Percentiles rank a stretch among this genome's conserved stretches.
Conservation (phyloP, 345 rosid genomes). For the Chamaenerion angustifolium region DNA sequence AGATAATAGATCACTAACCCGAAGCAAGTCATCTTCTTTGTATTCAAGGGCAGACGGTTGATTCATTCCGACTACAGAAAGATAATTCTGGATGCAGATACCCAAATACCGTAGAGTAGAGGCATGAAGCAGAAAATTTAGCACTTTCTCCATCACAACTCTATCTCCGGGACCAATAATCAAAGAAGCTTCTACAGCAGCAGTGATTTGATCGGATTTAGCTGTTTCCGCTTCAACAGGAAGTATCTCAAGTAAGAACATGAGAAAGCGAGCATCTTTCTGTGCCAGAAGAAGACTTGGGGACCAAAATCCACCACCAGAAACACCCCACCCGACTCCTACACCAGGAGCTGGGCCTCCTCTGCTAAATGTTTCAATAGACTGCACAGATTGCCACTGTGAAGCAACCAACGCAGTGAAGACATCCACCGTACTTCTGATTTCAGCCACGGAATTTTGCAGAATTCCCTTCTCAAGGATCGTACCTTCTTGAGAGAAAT, state of each 20-base stretch:
- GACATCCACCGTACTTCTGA: conserved; percentile 28
- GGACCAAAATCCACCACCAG: conserved; percentile 90
- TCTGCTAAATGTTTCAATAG: conserved; percentile 66
- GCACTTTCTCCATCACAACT: conserved; percentile 40
- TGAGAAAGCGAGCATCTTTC: conserved; percentile 44
- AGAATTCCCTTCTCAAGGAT: conserved; percentile 54
- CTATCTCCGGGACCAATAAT: conserved; percentile 56
- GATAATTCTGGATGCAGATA: conserved; percentile 21
- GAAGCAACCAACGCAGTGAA: conserved; percentile 36
- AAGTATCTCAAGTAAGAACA: conserved; percentile 38
- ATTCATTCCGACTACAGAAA: conserved; percentile 21
- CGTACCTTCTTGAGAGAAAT: conserved; percentile 34
- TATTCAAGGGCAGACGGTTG: conserved; percentile 29
- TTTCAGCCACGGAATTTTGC: conserved; percentile 31
- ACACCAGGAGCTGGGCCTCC: conserved; percentile 91
- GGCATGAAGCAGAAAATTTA: conserved; percentile 45
- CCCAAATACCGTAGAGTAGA: conserved; percentile 39
- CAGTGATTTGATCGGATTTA: conserved; percentile 25
- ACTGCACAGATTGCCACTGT: conserved; percentile 49
- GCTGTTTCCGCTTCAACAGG: conserved; percentile 23
- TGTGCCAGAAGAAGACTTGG: conserved; percentile 44
- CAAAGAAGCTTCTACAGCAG: conserved; percentile 48
- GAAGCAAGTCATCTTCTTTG: conserved; percentile 33
- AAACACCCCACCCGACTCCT: conserved; percentile 89
- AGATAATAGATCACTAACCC: conserved; percentile 31